Percentiles rank a stretch among this genome's conserved stretches.
Conservation (phyloP, 371 early-diverging fungal genomes). For the Mucor plumbeus region DNA sequence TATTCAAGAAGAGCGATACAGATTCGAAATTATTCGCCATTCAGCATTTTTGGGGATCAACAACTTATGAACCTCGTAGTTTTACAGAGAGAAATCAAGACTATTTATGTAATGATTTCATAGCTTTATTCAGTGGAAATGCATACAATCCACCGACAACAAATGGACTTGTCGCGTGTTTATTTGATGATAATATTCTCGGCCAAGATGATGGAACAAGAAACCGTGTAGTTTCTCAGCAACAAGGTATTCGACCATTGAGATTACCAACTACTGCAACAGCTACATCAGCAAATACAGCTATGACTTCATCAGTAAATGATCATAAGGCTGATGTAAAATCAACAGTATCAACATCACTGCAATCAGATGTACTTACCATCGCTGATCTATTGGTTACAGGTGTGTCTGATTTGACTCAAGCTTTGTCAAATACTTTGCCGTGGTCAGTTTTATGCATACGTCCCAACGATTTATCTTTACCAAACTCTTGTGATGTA, state of each 20-base stretch:
- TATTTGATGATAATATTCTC: constrained; percentile 75
- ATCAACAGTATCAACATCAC: constrained; percentile 9
- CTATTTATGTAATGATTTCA: constrained; percentile 78
- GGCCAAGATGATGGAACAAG: constrained; percentile 65
- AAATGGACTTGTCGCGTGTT: constrained; percentile 76
- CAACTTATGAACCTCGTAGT: constrained; percentile 73
- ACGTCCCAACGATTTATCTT: constrained; percentile 68
- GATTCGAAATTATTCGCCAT: constrained; percentile 65
- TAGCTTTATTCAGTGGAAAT: constrained; percentile 71
- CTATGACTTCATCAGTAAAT: background rate
- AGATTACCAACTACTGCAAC: constrained; percentile 21
- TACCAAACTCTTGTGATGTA: constrained; percentile 63
- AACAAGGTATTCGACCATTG: constrained; percentile 54
- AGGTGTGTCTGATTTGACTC: constrained; percentile 72
- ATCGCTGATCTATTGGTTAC: constrained; percentile 56
- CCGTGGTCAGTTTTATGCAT: constrained; percentile 89
- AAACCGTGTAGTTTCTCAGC: constrained; percentile 36
- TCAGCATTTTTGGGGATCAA: constrained; percentile 78
- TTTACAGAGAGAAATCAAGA: constrained; percentile 78
- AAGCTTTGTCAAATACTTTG: constrained; percentile 61
- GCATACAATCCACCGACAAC: constrained; percentile 56
- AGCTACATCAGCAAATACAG: background rate
- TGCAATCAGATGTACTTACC: constrained; percentile 27
- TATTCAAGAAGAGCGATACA: constrained; percentile 46
- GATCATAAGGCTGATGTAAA: constrained; percentile 23